Evolutionary conservation across 1,284 basidiomycete species (phyloP), one percentile per base, ranked within the genome.

Genomic region (Pascua sp.): DNA sequence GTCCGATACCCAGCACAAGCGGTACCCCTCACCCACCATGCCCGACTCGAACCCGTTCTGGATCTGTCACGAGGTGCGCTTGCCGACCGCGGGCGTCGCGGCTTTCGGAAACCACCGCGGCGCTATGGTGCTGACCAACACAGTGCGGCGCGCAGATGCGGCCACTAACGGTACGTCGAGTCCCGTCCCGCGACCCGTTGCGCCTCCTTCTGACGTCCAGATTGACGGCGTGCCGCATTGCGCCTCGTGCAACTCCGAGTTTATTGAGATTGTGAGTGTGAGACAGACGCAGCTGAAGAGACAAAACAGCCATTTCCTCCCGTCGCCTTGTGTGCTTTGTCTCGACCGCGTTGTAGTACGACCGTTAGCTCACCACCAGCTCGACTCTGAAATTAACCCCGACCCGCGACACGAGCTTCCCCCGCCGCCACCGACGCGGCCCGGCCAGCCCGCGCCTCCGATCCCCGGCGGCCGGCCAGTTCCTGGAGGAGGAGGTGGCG

Each of bases 71-170:
- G 67, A 73, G 61, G 72, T 73, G 36, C 42, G 70, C 24, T 32
- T 32, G 24, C 24, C 24, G 7, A 32, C 24, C 4, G 7, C 24
- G 24, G 24, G 24, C 24, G 24, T 32, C 3, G 24, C 24, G 24
- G 24, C 24, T 32, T 32, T 32, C 24, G 24, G 24, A 32, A 32
- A 32, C n/a, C n/a, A n/a, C n/a, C n/a, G n/a, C n/a, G 24, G 24
- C 24, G 24, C 24, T 32, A 15, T 16, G 39, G 11, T 9, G 49
- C 57, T 63, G 39, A 61, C 55, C 11, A 13, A 11, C 38, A 2
- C 61, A 69, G 73, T 76, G 73, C 54, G 66, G 67, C 36, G 72
- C 73, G 38, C 64, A 72, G 60, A 76, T 72, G 71, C 64, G 71
- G 3, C 72, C 73, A 0, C 53, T 74, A 12, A 64, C 52, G 43